Evolutionary conservation across 306 rosid genomes (phyloP).

Genomic region (Prunus fruticosa): DNA sequence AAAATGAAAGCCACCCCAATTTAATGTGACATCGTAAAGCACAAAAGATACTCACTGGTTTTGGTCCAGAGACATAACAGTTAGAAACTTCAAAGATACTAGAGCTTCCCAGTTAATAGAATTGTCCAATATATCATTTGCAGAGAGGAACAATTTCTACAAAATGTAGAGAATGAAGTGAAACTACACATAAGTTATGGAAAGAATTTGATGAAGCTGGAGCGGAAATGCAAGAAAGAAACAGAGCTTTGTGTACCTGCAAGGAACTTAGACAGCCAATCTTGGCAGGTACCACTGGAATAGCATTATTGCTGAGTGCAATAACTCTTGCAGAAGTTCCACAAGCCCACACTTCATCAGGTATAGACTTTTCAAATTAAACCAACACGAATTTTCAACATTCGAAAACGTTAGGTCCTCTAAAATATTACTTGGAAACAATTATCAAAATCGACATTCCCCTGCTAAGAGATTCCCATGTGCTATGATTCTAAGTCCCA

Average conservation of each 20-base stretch:
- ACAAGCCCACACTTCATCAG: slow-evolving; percentile 77
- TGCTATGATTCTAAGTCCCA: background rate
- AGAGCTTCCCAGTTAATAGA: slow-evolving; percentile 76
- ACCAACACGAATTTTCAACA: slow-evolving; percentile 4
- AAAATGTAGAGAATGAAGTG: slow-evolving; percentile 25
- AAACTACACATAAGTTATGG: slow-evolving; percentile 8
- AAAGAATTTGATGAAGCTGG: background rate
- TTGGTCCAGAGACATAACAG: slow-evolving; percentile 63
- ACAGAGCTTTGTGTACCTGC: slow-evolving; percentile 44
- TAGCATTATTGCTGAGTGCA: slow-evolving; percentile 60
- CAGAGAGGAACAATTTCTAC: slow-evolving; percentile 62
- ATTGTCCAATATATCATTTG: slow-evolving; percentile 51
- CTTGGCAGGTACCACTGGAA: slow-evolving; percentile 50
- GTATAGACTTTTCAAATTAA: slow-evolving; percentile 57
- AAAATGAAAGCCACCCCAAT: background rate
- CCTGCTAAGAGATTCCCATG: background rate
- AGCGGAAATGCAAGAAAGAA: slow-evolving; percentile 16
- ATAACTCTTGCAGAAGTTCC: slow-evolving; percentile 64
- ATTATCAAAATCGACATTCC: background rate
- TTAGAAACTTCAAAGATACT: slow-evolving; percentile 48
- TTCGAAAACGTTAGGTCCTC: background rate
- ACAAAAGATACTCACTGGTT: slow-evolving; percentile 60
- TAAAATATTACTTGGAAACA: background rate
- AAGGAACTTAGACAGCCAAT: slow-evolving; percentile 48
- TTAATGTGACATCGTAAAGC: background rate